Conservation (phyloP, 1,284 basidiomycete species). For the Boletellus deceptivus region DNA sequence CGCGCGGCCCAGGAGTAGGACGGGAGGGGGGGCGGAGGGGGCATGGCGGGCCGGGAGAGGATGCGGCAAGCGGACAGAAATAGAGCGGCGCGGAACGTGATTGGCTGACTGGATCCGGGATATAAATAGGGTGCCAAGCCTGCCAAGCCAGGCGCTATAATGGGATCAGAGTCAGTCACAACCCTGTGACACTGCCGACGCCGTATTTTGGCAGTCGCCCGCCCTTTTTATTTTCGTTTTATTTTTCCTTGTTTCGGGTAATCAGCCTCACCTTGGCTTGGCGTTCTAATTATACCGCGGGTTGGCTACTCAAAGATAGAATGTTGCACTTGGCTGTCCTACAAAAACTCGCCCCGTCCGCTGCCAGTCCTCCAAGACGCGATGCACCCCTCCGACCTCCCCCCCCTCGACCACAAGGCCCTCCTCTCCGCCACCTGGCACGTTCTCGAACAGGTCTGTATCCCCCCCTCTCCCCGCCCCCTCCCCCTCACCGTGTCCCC, state of each 20-base stretch:
- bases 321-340: constrained; percentile 38
- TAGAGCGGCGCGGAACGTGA: constrained; percentile 19
- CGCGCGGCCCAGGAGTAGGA: constrained; percentile 24
- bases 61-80: constrained; percentile 8
- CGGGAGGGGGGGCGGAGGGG: constrained; percentile 11
- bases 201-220: too few relatives aligned
- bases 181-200: too few relatives aligned
- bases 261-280: constrained; percentile 39
- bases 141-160: constrained; percentile 3
- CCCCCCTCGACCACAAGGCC: constrained; percentile 29
- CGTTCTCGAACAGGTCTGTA: constrained; percentile 46
- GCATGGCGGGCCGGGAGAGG: neutral
- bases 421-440: constrained; percentile 46
- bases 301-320: constrained; percentile 37
- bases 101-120: constrained; percentile 19
- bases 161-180: too few relatives aligned
- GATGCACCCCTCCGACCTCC: constrained; percentile 26
- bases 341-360: constrained; percentile 36
- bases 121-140: constrained; percentile 36
- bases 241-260: constrained; percentile 23
- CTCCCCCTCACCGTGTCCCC: constrained; percentile 14
- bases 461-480: neutral
- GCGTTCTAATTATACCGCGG: constrained; percentile 36
- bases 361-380: constrained; percentile 14
- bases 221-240: neutral